Evolutionary conservation across 2,329 filamentous ascomycete genomes (phyloP).

Genomic region (Aspergillus sp.): DNA sequence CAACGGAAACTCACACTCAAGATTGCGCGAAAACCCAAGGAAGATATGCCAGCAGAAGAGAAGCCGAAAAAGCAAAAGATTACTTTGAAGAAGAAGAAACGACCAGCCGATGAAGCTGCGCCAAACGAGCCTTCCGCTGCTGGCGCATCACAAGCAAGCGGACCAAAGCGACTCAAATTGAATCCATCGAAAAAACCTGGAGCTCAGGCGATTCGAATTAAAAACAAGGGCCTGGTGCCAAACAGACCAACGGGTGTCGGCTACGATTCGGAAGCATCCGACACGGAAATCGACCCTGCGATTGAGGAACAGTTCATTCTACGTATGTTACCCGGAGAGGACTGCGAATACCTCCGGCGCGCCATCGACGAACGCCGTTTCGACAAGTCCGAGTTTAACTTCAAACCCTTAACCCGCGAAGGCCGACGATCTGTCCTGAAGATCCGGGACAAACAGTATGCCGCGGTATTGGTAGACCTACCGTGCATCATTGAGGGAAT

Average conservation of each 20-base stretch:
- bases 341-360: constrained; percentile 78
- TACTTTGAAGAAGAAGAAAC: constrained; percentile 41
- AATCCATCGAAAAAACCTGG: constrained; percentile 39
- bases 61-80: constrained; percentile 31
- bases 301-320: constrained; percentile 89
- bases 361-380: constrained; percentile 76
- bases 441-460: constrained; percentile 70
- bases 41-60: constrained; percentile 10
- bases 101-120: constrained; percentile 31
- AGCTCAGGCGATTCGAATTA: constrained; percentile 56
- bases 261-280: constrained; percentile 94
- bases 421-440: constrained; percentile 71
- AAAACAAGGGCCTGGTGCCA: constrained; percentile 67
- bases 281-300: constrained; percentile 80
- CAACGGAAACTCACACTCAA: constrained; percentile 45
- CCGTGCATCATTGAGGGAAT: constrained; percentile 86
- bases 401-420: constrained; percentile 72
- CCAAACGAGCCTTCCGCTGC: constrained; percentile 24
- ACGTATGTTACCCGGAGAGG: constrained; percentile 81
- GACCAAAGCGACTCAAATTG: constrained; percentile 41
- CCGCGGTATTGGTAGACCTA: constrained; percentile 76
- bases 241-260: constrained; percentile 76
- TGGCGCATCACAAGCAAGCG: constrained; percentile 21
- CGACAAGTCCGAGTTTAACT: constrained; percentile 73
- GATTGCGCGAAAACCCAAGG: constrained; percentile 32